phyloP scores from a whole-genome alignment of 495 filamentous ascomycete genomes.

The Podospora tetraspora region DNA sequence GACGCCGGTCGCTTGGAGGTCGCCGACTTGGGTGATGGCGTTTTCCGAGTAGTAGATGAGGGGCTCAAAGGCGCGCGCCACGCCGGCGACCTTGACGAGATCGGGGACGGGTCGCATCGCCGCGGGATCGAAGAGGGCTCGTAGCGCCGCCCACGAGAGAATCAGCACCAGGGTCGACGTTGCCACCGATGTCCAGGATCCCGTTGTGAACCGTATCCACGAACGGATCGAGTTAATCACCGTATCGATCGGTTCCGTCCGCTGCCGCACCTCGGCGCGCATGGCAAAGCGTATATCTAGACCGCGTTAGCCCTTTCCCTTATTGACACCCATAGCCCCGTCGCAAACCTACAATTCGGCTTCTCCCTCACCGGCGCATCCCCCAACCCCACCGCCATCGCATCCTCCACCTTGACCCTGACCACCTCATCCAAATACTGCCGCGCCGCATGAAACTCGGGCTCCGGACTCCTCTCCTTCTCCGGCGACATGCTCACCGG shows the following conservation, averaged over 20 bases:
- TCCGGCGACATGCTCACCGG: constrained; percentile 50
- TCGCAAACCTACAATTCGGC: constrained; percentile 32
- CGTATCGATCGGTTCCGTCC: constrained; percentile 76
- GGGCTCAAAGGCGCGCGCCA: constrained; percentile 85
- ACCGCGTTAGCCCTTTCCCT: constrained; percentile 23
- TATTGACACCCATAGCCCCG: not conserved
- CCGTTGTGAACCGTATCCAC: constrained; percentile 51
- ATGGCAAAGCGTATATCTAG: constrained; percentile 82
- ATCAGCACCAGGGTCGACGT: constrained; percentile 49
- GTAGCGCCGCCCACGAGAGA: constrained; percentile 54
- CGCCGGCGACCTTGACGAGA: constrained; percentile 79
- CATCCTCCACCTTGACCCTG: constrained; percentile 31
- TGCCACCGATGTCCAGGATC: constrained; percentile 62
- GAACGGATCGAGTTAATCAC: constrained; percentile 58
- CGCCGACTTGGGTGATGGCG: constrained; percentile 74
- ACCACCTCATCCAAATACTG: constrained; percentile 20
- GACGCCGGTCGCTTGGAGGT: constrained; percentile 80
- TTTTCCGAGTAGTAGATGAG: constrained; percentile 89
- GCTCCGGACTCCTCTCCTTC: constrained; percentile 44
- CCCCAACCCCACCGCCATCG: not conserved
- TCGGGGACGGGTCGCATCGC: constrained; percentile 68
- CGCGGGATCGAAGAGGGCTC: constrained; percentile 63
- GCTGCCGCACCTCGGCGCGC: constrained; percentile 79
- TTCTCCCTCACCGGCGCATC: not conserved
- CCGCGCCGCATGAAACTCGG: constrained; percentile 29